A percentile compares a stretch with the other conserved stretches of the same genome.
These are phyloP conservation scores for Quillaja saponaria DNA, from an alignment of 306 rosid species.

Conservation along the genomic window DNA sequence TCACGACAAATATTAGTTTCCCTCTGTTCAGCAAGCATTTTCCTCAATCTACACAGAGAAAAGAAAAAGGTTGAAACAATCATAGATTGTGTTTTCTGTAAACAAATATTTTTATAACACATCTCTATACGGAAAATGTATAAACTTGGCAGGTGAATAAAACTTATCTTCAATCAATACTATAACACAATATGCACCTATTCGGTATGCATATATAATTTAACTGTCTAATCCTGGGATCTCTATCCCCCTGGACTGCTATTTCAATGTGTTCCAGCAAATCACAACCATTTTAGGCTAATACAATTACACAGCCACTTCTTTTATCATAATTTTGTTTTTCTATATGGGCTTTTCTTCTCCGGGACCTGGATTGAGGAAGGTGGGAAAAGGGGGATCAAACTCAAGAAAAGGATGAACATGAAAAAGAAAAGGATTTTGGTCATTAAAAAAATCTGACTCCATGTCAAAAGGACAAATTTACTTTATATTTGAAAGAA, in stretches of 20 bases:
- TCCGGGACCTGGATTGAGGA: too few relatives aligned
- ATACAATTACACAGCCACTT: too few relatives aligned
- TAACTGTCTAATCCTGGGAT: too few relatives aligned
- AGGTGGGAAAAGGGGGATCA: too few relatives aligned
- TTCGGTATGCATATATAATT: not conserved
- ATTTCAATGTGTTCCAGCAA: too few relatives aligned
- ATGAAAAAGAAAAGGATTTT: too few relatives aligned
- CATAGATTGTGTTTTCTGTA: slow-evolving; percentile 2
- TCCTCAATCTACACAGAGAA: slow-evolving; percentile 65
- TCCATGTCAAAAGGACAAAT: not conserved
- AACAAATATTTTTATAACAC: not conserved
- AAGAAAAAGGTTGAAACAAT: not conserved
- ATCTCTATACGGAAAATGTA: not conserved
- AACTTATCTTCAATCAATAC: not conserved
- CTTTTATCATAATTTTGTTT: too few relatives aligned
- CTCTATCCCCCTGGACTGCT: too few relatives aligned
- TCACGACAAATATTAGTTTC: slow-evolving; percentile 63
- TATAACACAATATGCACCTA: not conserved
- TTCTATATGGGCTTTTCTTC: too few relatives aligned
- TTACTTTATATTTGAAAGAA: not conserved
- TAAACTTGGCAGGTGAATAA: slow-evolving; percentile 5
- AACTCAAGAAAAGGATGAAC: too few relatives aligned
- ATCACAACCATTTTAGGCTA: too few relatives aligned
- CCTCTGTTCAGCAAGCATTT: slow-evolving; percentile 58
- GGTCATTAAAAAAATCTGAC: not conserved